Evolutionary conservation across 2,329 filamentous ascomycete genomes (phyloP), one percentile per base, ranked within the genome.

Genomic region (Orbilia ellipsospora): DNA sequence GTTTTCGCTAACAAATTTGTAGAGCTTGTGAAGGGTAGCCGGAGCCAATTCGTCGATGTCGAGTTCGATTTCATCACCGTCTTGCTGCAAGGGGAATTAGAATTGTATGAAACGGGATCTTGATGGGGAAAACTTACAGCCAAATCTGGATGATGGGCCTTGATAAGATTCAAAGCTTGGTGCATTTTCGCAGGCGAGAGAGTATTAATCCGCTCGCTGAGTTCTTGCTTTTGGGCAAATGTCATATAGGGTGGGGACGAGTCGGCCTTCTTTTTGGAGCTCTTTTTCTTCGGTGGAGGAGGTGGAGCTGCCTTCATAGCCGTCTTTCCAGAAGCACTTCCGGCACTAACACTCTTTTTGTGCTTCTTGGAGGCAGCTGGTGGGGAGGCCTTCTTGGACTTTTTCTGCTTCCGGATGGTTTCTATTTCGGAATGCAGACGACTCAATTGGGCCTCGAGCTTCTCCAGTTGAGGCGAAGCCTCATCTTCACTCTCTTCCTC

Each of bases 91-190:
- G 36, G 13, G 8, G 10, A 18, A 48, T 56, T 50, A 73, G 51
- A 2, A 66, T 56, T 20, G 15, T 36, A 16, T 12, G 7, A 16
- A 62, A 50, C 16, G 13, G 42, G n/a, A 2, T 48, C 8, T 48
- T 7, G 44, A 26, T 10, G 20, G 26, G 44, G 13, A 8, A 36
- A 60, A 69, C 72, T 65, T 76, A 55, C 73, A 18, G 65, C 62
- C 84, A 95, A 85, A 85, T 90, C 85, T 83, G 92, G 84, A 85
- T 92, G 83, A 78, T 96, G 94, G 78, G 88, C 89, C 82, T 96
- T 93, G 81, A 99, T 98, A 77, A 98, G 94, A 73, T 91, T 89
- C 36, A 97, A 92, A 0, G 94, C 93, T 78, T 89, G 88, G 59
- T 90, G 87, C 80, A 97, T 90, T 78, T 92, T 89, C n/a, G 86